A percentile compares a stretch with the other conserved stretches of the same genome.
These are phyloP conservation scores for Alternaria alternata DNA, from an alignment of 2,329 filamentous ascomycete species.

Conservation along the genomic window DNA sequence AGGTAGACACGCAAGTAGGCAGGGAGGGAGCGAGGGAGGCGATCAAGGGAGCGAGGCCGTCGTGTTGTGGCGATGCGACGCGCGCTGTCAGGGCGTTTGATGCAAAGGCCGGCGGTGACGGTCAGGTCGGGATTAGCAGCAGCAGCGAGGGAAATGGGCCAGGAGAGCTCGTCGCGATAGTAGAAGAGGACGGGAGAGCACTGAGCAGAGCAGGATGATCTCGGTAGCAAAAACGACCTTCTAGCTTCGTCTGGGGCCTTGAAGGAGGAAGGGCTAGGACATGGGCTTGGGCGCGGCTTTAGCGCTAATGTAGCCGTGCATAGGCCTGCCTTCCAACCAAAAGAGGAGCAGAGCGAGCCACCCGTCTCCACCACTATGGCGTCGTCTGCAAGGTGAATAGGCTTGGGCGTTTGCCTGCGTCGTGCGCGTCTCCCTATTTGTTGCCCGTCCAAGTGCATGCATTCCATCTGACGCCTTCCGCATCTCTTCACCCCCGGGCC, in stretches of 20 bases:
- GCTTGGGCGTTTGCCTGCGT: conserved; percentile 4
- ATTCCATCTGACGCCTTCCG: conserved; percentile 1
- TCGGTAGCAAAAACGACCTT: conserved; percentile 38
- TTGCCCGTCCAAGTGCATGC: background rate
- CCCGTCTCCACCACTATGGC: background rate
- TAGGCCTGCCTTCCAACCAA: conserved; percentile 25
- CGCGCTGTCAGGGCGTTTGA: conserved; percentile 20
- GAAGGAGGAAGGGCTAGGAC: conserved; percentile 6
- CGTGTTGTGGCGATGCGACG: conserved; percentile 20
- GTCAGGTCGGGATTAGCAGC: conserved; percentile 10
- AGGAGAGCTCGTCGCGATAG: conserved; percentile 16
- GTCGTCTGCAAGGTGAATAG: conserved; percentile 1
- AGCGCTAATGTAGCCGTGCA: conserved; percentile 30
- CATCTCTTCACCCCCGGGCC: background rate
- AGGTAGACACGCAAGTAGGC: background rate
- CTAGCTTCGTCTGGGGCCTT: conserved; percentile 27
- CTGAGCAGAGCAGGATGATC: conserved; percentile 19
- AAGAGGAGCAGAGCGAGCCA: conserved; percentile 16
- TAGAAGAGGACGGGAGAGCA: conserved; percentile 18
- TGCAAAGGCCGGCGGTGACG: conserved; percentile 2
- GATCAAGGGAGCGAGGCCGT: conserved; percentile 14
- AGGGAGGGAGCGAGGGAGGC: conserved; percentile 6
- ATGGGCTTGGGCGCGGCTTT: conserved; percentile 9
- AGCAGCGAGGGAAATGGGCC: conserved; percentile 9
- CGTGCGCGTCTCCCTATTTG: background rate